Base-by-base conservation (phyloP, 2,329 filamentous ascomycete species). In the Ophiostoma tasmaniense region DNA sequence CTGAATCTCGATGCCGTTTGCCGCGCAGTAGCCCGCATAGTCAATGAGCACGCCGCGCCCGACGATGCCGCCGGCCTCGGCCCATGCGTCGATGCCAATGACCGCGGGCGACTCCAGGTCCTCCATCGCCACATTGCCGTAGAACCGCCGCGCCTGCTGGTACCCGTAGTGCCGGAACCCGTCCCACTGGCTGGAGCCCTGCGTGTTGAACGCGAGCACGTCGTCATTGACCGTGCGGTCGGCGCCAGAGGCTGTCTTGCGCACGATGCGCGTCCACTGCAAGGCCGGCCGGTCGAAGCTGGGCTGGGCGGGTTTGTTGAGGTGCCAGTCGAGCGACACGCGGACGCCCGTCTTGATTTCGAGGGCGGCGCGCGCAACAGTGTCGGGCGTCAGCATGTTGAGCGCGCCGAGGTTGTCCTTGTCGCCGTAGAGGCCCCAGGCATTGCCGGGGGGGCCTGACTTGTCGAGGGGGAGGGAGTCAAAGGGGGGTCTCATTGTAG, bases 301-400 rank as follows among this genome's bases (percentile, higher is more conserved):
- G 82, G 13, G 83, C n/a, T 68, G 65, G 50, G 30, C 28, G 66
- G 69, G 70, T 66, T 70, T 82, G 76, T 86, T 80, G 5, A 89
- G 79, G 0, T 85, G 81, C 80, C 86, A 86, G 77, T 89, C 86
- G 25, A 89, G 80, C 1, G 84, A 86, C 67, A 89, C 79, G 37
- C 83, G 84, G 68, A 69, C 79, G 52, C 87, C 87, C 7, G 83
- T 85, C 71, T 80, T 78, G 71, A 89, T 87, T 75, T 84, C 81
- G 37, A 78, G 79, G 70, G 77, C 78, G 30, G 84, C 71, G 10
- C 70, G 68, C 0, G 70, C 68, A 3, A 71, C 62, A 8, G 68
- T 71, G 11, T 33, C 55, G 55, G 71, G 70, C 7, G 73, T 74
- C 33, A 75, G 71, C 71, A 72, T 66, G 66, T 75, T 75, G 50